phyloP scores from a whole-genome alignment of 805 yeast genomes.

The Ascoidea asiatica region DNA sequence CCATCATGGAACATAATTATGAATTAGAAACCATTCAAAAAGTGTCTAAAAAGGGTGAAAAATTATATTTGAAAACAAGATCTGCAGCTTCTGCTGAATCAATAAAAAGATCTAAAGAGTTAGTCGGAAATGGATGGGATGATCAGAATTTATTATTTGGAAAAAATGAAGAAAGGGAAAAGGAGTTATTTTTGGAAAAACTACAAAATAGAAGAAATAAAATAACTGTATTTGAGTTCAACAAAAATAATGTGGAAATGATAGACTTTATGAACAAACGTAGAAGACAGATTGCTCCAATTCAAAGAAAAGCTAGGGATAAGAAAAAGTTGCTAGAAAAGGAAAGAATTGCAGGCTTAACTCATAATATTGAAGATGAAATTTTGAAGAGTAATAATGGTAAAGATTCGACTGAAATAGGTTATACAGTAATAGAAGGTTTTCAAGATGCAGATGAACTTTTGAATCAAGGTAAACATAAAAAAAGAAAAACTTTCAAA shows the following conservation, averaged over 20 bases:
- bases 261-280: conserved; percentile 77
- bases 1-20: conserved; percentile 44
- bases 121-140: conserved; percentile 71
- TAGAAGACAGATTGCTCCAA: conserved; percentile 78
- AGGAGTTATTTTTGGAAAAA: conserved; percentile 55
- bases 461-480: conserved; percentile 15
- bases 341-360: conserved; percentile 63
- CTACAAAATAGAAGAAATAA: conserved; percentile 55
- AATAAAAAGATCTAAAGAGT: conserved; percentile 73
- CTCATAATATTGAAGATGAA: conserved; percentile 66
- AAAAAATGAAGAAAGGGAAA: conserved; percentile 55
- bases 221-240: conserved; percentile 92
- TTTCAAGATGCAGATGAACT: conserved; percentile 27
- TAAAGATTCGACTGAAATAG: conserved; percentile 30
- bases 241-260: conserved; percentile 53
- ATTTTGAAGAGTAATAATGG: conserved; percentile 28
- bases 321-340: conserved; percentile 51
- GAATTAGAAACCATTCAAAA: conserved; percentile 53
- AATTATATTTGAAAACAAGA: conserved; percentile 72
- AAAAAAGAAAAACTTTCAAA: conserved; percentile 38
- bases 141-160: conserved; percentile 75
- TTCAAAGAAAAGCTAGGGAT: conserved; percentile 68
- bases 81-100: conserved; percentile 65
- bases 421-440: conserved; percentile 26
- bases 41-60: conserved; percentile 81